Evolutionary conservation across 2,329 filamentous ascomycete species (phyloP).

Genomic region (Ceratocystis destructans): DNA sequence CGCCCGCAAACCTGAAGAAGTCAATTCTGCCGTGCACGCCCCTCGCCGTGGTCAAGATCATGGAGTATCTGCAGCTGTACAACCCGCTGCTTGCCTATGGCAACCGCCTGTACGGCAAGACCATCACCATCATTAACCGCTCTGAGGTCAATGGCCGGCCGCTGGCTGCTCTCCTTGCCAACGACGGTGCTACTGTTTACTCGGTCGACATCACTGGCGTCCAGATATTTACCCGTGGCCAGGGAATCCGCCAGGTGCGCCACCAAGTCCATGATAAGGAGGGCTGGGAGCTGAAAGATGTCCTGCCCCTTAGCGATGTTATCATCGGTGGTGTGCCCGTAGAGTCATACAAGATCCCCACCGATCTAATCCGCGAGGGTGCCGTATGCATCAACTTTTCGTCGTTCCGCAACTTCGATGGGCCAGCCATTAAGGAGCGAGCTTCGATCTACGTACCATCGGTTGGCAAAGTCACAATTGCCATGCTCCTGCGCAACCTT

Average conservation of each 20-base stretch:
- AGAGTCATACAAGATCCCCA: conserved; percentile 80
- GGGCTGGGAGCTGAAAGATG: conserved; percentile 65
- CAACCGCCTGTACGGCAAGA: conserved; percentile 84
- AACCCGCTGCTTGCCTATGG: conserved; percentile 87
- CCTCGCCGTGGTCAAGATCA: conserved; percentile 88
- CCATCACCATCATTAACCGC: conserved; percentile 90
- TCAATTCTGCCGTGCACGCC: conserved; percentile 92
- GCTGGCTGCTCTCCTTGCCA: conserved; percentile 81
- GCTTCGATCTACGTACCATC: conserved; percentile 94
- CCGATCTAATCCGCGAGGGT: conserved; percentile 68
- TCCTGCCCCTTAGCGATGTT: conserved; percentile 77
- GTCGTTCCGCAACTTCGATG: conserved; percentile 83
- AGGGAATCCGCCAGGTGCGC: conserved; percentile 69
- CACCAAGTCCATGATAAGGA: conserved; percentile 80
- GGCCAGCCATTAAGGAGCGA: conserved; percentile 78
- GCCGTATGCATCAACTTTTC: conserved; percentile 99
- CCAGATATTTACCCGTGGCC: conserved; percentile 80
- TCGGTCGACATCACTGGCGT: conserved; percentile 86
- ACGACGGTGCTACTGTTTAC: conserved; percentile 91
- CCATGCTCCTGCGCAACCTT: conserved; percentile 75
- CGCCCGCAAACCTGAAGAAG: conserved; percentile 63
- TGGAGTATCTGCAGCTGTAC: conserved; percentile 92
- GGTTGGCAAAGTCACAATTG: conserved; percentile 95
- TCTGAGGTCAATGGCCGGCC: conserved; percentile 92
- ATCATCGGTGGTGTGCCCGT: conserved; percentile 86